A percentile compares a stretch with the other conserved stretches of the same genome.
These are phyloP conservation scores for Brachypodium distachyon DNA, from an alignment of 202 grass and related monocot species.

Conservation along the genomic window DNA sequence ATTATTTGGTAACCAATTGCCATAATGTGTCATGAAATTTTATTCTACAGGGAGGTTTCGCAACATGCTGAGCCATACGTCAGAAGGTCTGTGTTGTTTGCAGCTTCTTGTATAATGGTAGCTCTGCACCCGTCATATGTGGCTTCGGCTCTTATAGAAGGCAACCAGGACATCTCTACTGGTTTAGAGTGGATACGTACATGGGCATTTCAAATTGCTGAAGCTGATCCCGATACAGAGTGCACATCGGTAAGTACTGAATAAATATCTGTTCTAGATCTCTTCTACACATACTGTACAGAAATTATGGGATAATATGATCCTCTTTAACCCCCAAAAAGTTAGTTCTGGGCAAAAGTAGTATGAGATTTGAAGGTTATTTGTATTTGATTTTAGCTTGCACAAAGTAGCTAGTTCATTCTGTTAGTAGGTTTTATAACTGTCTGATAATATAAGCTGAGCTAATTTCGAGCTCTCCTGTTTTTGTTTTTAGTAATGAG, in stretches of 20 bases:
- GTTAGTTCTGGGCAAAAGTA: background rate
- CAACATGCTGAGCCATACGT: constrained; percentile 93
- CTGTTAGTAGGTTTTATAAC: background rate
- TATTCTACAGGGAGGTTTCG: constrained; percentile 52
- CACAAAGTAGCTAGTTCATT: background rate
- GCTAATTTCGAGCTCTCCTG: background rate
- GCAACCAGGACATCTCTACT: constrained; percentile 62
- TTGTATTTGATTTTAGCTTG: background rate
- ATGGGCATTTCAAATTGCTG: constrained; percentile 67
- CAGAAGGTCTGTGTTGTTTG: constrained; percentile 81
- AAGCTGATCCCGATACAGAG: constrained; percentile 85
- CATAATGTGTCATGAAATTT: background rate
- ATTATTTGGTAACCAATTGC: background rate
- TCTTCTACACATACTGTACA: background rate
- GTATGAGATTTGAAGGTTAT: background rate
- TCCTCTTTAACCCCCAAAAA: background rate
- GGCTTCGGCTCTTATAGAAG: constrained; percentile 85
- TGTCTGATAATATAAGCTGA: background rate
- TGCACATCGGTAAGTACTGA: constrained; percentile 62
- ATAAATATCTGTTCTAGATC: background rate
- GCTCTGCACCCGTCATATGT: constrained; percentile 81
- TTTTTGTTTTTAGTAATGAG: background rate
- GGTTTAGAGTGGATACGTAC: constrained; percentile 89
- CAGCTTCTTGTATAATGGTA: constrained; percentile 81
- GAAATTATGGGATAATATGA: background rate